phyloP scores from a whole-genome alignment of 306 rosid genomes.

The Acacia acuminata region DNA sequence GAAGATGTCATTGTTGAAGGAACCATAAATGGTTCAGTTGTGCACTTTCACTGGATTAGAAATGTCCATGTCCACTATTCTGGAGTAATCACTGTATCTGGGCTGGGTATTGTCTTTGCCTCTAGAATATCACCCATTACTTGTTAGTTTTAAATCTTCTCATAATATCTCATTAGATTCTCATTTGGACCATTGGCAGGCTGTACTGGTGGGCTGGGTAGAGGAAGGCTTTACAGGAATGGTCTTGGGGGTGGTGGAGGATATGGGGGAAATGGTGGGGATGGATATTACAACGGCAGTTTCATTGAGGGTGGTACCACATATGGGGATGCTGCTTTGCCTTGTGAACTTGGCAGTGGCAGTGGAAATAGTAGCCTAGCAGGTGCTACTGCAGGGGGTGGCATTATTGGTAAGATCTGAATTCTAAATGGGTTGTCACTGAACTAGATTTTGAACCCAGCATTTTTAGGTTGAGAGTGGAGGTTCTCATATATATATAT shows the following conservation, averaged over 20 bases:
- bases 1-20: constrained; percentile 84
- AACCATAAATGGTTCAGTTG: constrained; percentile 76
- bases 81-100: constrained; percentile 81
- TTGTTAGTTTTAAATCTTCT: constrained; percentile 22
- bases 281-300: constrained; percentile 77
- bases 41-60: constrained; percentile 92
- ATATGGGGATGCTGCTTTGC: constrained; percentile 85
- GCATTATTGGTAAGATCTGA: constrained; percentile 77
- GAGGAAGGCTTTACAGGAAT: constrained; percentile 61
- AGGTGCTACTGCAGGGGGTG: constrained; percentile 94
- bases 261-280: constrained; percentile 97
- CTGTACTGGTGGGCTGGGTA: constrained; percentile 85
- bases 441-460: not conserved
- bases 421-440: constrained; percentile 16
- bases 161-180: constrained; percentile 18
- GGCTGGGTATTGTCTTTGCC: constrained; percentile 66
- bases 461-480: not conserved
- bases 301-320: constrained; percentile 82
- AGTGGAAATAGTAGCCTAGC: constrained; percentile 86
- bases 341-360: constrained; percentile 99
- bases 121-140: constrained; percentile 4
- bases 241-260: constrained; percentile 95
- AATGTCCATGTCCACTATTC: constrained; percentile 53
- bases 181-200: constrained; percentile 57
- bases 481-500: not conserved